Conservation (phyloP, 202 grass and related monocot genomes). For the Cymbopogon flexuosus region DNA sequence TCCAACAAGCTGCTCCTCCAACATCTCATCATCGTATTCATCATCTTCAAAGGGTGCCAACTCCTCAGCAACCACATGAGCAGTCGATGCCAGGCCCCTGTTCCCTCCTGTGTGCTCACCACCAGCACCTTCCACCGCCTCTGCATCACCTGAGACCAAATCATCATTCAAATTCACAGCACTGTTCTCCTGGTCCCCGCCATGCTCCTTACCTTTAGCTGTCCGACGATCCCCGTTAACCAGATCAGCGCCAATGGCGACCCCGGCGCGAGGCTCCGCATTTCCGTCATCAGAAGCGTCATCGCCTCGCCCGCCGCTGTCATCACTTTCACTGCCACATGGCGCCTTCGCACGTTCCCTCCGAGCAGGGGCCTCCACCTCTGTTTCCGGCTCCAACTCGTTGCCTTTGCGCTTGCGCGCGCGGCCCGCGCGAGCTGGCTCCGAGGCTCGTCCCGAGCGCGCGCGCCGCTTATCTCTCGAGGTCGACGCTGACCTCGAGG, state of each 20-base stretch:
- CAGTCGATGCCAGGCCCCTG: background rate
- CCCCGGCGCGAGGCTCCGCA: background rate
- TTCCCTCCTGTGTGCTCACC: background rate
- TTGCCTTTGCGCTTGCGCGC: background rate
- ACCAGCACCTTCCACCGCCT: background rate
- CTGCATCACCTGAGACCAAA: constrained; percentile 5
- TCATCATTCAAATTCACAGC: background rate
- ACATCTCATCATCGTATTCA: constrained; percentile 30
- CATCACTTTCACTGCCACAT: background rate
- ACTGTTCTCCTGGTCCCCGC: background rate
- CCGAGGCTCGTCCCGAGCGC: constrained; percentile 1
- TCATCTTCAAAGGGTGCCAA: constrained; percentile 27
- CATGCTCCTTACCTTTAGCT: background rate
- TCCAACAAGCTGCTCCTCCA: constrained; percentile 47
- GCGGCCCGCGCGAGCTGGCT: background rate
- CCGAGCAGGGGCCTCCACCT: background rate
- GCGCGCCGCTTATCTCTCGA: background rate
- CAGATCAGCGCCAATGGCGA: background rate
- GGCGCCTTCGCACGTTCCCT: constrained; percentile 8
- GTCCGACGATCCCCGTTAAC: background rate
- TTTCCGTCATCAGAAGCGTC: background rate
- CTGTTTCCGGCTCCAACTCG: background rate
- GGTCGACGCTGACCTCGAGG: background rate
- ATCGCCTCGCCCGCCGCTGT: background rate
- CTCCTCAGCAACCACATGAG: background rate